A percentile compares a stretch with the other conserved stretches of the same genome.
phyloP scores from a whole-genome alignment of 129 eudicot species.

The Artemisia annua region DNA sequence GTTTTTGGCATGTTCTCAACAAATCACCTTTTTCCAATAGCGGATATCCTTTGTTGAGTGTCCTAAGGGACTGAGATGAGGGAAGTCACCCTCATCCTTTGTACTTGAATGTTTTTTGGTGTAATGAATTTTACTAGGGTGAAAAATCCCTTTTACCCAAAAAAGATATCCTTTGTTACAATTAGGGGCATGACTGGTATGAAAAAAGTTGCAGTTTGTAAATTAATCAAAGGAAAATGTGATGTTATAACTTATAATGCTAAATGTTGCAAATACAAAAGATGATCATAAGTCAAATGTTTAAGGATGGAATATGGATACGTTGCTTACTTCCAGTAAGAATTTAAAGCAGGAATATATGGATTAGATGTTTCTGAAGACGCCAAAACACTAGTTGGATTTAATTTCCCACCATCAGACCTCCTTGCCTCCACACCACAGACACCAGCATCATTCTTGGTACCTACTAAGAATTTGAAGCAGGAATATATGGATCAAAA shows the following conservation, averaged over 20 bases:
- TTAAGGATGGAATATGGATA: background rate
- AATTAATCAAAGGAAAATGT: background rate
- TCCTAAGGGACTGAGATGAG: too few species aligned
- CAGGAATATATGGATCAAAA: slow-evolving; percentile 4
- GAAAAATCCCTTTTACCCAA: too few species aligned
- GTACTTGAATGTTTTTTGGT: too few species aligned
- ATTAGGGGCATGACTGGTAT: too few species aligned
- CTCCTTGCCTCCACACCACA: slow-evolving; percentile 24
- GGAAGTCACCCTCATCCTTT: too few species aligned
- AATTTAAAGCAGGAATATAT: slow-evolving; percentile 38
- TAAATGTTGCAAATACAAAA: too few species aligned
- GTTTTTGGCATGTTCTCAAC: background rate
- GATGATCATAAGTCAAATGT: slow-evolving; percentile 1
- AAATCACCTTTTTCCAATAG: background rate
- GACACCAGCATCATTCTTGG: slow-evolving; percentile 15
- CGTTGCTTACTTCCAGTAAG: slow-evolving; percentile 62
- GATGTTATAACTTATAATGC: background rate
- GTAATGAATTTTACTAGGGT: too few species aligned
- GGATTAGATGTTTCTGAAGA: slow-evolving; percentile 21
- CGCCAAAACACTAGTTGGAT: background rate
- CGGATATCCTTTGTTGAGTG: too few species aligned
- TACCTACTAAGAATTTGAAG: slow-evolving; percentile 19
- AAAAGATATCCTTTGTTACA: too few species aligned
- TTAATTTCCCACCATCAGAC: slow-evolving; percentile 14
- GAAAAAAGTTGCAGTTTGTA: too few species aligned